Conservation (phyloP, 305 asterid genomes). For the Fraxinus platypoda region DNA sequence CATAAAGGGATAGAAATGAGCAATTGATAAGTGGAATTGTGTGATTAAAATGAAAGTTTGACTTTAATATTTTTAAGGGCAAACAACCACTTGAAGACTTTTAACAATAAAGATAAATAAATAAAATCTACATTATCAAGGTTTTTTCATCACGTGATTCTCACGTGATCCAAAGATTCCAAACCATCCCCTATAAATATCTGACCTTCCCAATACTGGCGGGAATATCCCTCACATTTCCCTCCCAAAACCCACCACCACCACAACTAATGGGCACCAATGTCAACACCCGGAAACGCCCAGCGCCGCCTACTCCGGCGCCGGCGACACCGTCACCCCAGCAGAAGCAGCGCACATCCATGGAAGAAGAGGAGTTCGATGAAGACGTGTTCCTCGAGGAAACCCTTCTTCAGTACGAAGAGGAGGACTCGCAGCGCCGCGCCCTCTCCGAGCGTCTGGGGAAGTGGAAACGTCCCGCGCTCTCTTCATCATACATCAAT, state of each 20-base stretch:
- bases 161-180: background rate
- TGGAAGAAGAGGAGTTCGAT: conserved; percentile 85
- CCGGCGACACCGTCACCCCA: conserved; percentile 49
- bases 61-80: too few relatives aligned
- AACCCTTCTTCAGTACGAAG: conserved; percentile 72
- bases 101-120: too few relatives aligned
- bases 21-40: background rate
- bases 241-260: conserved; percentile 22
- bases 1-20: background rate
- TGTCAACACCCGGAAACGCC: conserved; percentile 58
- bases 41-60: too few relatives aligned
- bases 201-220: conserved; percentile 29
- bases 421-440: conserved; percentile 61
- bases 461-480: conserved; percentile 77
- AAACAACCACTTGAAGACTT: background rate
- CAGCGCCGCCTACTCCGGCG: conserved; percentile 38
- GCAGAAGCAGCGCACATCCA: conserved; percentile 50
- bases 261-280: conserved; percentile 44
- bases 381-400: conserved; percentile 88
- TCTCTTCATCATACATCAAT: conserved; percentile 49
- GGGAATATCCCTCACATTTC: conserved; percentile 35
- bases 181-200: background rate
- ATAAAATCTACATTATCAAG: too few relatives aligned
- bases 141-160: background rate
- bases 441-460: conserved; percentile 52